phyloP scores from a whole-genome alignment of 2,329 filamentous ascomycete genomes.

The Aureobasidium mangrovei region DNA sequence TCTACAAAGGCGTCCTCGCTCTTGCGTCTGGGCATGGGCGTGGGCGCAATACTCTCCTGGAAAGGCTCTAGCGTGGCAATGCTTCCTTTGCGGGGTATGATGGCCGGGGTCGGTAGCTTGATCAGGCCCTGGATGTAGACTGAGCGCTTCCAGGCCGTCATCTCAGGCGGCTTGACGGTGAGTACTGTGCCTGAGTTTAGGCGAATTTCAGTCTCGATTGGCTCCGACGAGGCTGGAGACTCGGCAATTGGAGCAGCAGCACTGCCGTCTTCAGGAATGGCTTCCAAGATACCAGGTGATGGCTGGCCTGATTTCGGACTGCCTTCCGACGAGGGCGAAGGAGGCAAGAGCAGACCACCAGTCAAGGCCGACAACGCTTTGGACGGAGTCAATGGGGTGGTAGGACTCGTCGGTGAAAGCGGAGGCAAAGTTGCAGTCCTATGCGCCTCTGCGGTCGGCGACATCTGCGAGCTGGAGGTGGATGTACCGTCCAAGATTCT shows the following conservation, averaged over 20 bases:
- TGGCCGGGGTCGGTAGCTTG: constrained; percentile 27
- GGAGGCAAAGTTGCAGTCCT: neutral
- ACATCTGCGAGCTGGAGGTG: neutral
- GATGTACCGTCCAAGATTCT: constrained; percentile 1
- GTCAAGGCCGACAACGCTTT: constrained; percentile 1
- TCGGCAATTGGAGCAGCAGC: neutral
- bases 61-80: constrained; percentile 34
- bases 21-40: constrained; percentile 23
- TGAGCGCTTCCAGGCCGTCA: constrained; percentile 26
- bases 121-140: constrained; percentile 37
- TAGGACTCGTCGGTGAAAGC: neutral
- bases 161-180: constrained; percentile 28
- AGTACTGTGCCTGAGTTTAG: constrained; percentile 27
- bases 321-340: constrained; percentile 17
- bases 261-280: neutral
- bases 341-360: constrained; percentile 1
- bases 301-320: neutral
- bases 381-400: neutral
- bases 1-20: constrained; percentile 31
- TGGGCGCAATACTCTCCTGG: constrained; percentile 20
- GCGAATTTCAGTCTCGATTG: constrained; percentile 21
- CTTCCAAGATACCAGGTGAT: constrained; percentile 9
- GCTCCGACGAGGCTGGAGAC: neutral
- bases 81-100: constrained; percentile 31
- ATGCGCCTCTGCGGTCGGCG: neutral